Base-by-base conservation (phyloP, 139 green algal species). In the Coccomyxa sp. region DNA sequence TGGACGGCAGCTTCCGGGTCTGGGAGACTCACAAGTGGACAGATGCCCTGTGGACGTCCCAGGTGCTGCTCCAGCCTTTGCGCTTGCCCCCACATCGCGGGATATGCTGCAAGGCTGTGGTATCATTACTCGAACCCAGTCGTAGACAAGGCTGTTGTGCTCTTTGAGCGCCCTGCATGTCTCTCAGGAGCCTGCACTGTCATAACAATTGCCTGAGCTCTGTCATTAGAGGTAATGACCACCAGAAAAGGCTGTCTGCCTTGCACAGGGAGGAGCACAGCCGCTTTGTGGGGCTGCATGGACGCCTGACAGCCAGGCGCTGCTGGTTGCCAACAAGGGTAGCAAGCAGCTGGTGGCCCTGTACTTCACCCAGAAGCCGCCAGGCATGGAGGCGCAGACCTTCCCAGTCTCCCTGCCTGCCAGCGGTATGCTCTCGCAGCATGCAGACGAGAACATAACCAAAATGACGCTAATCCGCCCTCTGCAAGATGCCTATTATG, bases 1-100 rank as follows among this genome's bases (percentile, higher is more conserved):
- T 12, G 18, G 58, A 9, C 29, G 68, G 78, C 18, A 44, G n/a
- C 54, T 86, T 86, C 75, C 77, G 69, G 54, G 34, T 86, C 44
- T 88, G 68, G 54, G 84, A 88, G 78, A 86, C 81, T 0, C 70
- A 35, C 18, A 73, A 44, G 1, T 89, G 84, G 81, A 70, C 35
- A 22, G 40, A 39, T 31, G 27, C 37, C 2, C 55, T 68, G 2
- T 88, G 78, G 78, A 68, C 76, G 41, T 50, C 72, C n/a, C 70
- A 71, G 37, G 74, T 29, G n/a, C 50, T 31, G 50, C 50, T 1
- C 50, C 2, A 64, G 33, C 44, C 39, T 31, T 31, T 7, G 18
- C 50, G 5, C 27, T 22, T 64, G 27, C 5, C 3, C 22, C 50
- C 22, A 64, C 18, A 18, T 31, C 50, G 27, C 22, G 50, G 50